Percentiles rank a stretch among this genome's conserved stretches.
These are phyloP conservation scores for Eucalyptus erythrocorys DNA, from an alignment of 345 rosid species.

Conservation along the genomic window DNA sequence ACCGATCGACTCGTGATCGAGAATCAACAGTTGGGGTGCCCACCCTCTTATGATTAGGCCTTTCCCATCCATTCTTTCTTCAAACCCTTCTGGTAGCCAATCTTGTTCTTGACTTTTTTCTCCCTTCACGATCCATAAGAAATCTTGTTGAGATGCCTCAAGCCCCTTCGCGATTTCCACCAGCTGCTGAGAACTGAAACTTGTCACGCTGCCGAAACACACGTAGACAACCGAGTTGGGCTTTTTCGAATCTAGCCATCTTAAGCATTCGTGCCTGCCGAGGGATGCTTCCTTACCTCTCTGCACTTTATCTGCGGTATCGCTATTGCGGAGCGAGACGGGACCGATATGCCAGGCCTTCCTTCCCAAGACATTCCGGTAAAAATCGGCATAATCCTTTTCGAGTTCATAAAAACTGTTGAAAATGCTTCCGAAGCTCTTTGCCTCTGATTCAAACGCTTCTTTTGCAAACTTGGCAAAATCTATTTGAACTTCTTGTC, in stretches of 20 bases:
- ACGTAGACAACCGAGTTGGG: slow-evolving; percentile 34
- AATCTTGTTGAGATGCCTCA: slow-evolving; percentile 1
- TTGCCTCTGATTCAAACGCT: not conserved
- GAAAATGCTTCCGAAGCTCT: slow-evolving; percentile 15
- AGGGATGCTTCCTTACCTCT: slow-evolving; percentile 17
- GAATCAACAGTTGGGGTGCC: slow-evolving; percentile 15
- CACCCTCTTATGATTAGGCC: not conserved
- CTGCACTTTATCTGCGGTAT: slow-evolving; percentile 3
- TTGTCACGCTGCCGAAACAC: slow-evolving; percentile 31
- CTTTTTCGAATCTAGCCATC: slow-evolving; percentile 29
- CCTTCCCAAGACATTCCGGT: slow-evolving; percentile 9
- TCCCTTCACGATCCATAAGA: slow-evolving; percentile 1
- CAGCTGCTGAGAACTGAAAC: slow-evolving; percentile 12
- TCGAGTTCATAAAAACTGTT: slow-evolving; percentile 38
- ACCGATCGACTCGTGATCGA: slow-evolving; percentile 6
- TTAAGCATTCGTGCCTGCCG: slow-evolving; percentile 6
- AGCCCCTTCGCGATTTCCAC: slow-evolving; percentile 7
- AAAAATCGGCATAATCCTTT: slow-evolving; percentile 21
- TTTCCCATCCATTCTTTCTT: slow-evolving; percentile 11
- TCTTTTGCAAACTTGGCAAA: not conserved
- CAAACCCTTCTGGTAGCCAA: slow-evolving; percentile 1
- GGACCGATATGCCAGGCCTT: slow-evolving; percentile 41
- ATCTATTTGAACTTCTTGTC: not conserved
- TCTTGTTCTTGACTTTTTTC: not conserved
- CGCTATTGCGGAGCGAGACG: slow-evolving; percentile 18